A percentile compares a stretch with the other conserved stretches of the same genome.
Evolutionary conservation across 1,284 basidiomycete species (phyloP).

Genomic region (Coniferiporia sulphurascens): DNA sequence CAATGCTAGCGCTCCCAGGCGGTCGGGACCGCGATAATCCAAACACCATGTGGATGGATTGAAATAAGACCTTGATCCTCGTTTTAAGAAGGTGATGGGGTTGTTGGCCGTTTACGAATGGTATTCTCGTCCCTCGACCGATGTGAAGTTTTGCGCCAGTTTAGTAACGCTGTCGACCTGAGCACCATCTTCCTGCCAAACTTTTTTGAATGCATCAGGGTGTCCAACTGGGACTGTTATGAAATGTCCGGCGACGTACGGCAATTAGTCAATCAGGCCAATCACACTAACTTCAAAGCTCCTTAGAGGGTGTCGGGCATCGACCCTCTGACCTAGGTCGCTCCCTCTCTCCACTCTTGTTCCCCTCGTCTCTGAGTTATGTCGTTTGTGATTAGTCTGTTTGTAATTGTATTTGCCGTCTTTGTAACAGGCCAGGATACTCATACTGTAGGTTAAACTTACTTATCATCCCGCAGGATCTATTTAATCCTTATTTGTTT

Average conservation of each 20-base stretch:
- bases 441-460: constrained; percentile 4
- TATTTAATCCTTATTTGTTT: background rate
- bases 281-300: background rate
- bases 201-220: background rate
- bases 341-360: too few species aligned
- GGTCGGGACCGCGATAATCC: too few species aligned
- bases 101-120: background rate
- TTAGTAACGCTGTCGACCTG: background rate
- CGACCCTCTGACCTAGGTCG: background rate
- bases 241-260: too few species aligned
- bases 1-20: too few species aligned
- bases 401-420: background rate
- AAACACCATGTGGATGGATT: too few species aligned
- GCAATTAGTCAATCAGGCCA: too few species aligned
- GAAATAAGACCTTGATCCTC: too few species aligned
- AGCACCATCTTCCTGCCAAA: background rate
- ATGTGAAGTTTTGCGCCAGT: background rate
- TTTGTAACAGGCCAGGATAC: background rate
- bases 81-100: background rate
- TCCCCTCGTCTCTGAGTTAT: background rate
- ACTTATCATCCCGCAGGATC: background rate
- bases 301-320: background rate
- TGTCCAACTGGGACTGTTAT: background rate
- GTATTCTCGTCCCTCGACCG: background rate
- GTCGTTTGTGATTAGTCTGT: background rate